Evolutionary conservation across 139 green algal genomes (phyloP).

Genomic region (Ettlia oleoabundans): DNA sequence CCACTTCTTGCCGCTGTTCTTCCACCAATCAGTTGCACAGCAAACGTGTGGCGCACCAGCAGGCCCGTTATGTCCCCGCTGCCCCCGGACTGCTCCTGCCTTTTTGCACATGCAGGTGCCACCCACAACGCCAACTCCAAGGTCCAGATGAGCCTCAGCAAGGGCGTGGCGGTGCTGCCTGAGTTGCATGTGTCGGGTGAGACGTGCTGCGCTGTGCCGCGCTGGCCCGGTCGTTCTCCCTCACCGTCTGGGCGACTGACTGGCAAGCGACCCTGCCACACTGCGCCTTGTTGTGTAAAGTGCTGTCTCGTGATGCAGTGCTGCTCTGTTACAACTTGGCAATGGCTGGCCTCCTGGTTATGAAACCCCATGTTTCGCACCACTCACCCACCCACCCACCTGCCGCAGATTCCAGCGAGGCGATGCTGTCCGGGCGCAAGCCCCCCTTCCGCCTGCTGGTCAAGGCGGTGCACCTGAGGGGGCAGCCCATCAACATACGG

Average conservation of each 20-base stretch:
- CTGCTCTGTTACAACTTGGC: neutral
- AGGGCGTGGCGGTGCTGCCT: slow-evolving; percentile 69
- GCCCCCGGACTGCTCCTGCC: neutral
- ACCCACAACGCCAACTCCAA: slow-evolving; percentile 21
- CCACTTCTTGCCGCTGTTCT: no score
- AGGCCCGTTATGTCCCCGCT: no score
- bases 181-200: slow-evolving; percentile 57
- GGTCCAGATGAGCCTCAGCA: slow-evolving; percentile 45
- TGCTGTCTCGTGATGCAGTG: neutral
- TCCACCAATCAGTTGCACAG: no score
- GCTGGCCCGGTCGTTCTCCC: neutral
- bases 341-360: no score
- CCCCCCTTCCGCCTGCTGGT: slow-evolving; percentile 88
- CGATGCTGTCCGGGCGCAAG: slow-evolving; percentile 87
- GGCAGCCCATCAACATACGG: slow-evolving; percentile 43
- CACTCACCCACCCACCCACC: slow-evolving; percentile 45
- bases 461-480: slow-evolving; percentile 46
- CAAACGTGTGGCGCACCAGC: no score
- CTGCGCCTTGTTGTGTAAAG: neutral
- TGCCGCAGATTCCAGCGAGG: slow-evolving; percentile 84
- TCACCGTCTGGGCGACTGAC: neutral
- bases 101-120: slow-evolving; percentile 3
- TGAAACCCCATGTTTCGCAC: neutral
- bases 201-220: neutral
- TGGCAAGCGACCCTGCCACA: neutral